Evolutionary conservation across 768 basidiomycete genomes (phyloP), one percentile per base, ranked within the genome.

Genomic region (Galerina marginata): DNA sequence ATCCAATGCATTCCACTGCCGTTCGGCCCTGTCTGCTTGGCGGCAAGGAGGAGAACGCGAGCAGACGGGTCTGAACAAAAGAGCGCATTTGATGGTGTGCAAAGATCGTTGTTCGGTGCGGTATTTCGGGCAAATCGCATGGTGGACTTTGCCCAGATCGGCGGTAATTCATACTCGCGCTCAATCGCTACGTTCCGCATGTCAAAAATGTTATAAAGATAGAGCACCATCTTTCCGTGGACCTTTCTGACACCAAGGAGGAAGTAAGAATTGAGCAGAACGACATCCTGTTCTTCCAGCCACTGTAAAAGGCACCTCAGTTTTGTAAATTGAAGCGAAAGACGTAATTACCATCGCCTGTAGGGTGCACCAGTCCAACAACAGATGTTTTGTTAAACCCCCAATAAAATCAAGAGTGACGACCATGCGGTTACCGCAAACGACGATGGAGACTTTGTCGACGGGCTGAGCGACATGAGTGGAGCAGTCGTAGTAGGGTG

Each of bases 81-180:
- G n/a, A 87, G 69, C 7, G 84, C 81, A 47, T 72, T 79, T 2
- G 80, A 66, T 29, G 76, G 70, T 1, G 77, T 70, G 3, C 68
- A 54, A 29, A 73, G 58, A 26, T 81, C 79, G 47, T 64, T 69
- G 61, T 71, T 75, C 7, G 80, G 74, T 40, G 82, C 77, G 11
- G 72, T 74, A 61, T 88, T 86, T 1, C 78, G 78, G 49, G 77
- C 75, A 62, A 87, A 82, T 37, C 76, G 79, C 63, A 87, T 72
- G 29, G 71, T 71, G 12, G 79, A 80, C 40, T 74, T 74, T 47
- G 63, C 72, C 86, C 86, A 89, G 29, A 75, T 74, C 40, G 76
- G 77, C 1, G 87, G 84, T 23, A 89, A 79, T 64, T 87, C 84
- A 67, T 86, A 86, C 56, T 83, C 81, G 58, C 82, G 81, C 56